Base-by-base conservation (phyloP, 2,329 filamentous ascomycete genomes). In the Basipetospora chlamydospora region DNA sequence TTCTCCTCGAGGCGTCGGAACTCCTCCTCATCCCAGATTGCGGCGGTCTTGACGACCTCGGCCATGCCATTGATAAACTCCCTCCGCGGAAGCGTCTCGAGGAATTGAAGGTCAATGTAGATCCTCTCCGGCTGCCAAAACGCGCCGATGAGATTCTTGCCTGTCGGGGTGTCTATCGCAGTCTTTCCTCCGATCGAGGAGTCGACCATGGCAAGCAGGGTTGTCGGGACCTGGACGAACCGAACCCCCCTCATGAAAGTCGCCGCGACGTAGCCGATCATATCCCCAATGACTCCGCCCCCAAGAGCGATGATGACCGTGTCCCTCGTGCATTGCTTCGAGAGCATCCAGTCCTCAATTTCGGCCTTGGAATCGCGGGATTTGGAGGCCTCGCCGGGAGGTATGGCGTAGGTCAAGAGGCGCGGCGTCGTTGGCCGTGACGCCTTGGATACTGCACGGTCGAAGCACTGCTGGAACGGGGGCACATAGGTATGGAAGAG, bases 1-100 rank as follows among this genome's bases (percentile, higher is more conserved):
- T 90, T 84, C 46, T 80, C 67, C 54, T 98, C 90, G 13, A 98
- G 66, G 10, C 80, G 63, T 29, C 78, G 70, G 53, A 98, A 98
- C 51, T 95, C 88, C 8, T 67, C 60, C 57, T 92, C 85, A 49
- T 93, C 76, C 74, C 88, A 95, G 48, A 98, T 96, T 37, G 90
- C 90, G 3, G 90, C 90, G 3, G 90, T 98, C 71, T 95, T 95
- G 55, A 95, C 72, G 21, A 98, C 88, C 62, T 98, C 90, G 18
- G 88, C 90, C 88, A 98, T 95, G 42, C 90, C 90, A 55, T 98
- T 98, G 59, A 95, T 86, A 52, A 98, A 88, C 59, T 98, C 88
- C 46, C 90, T 72, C 44, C 80, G 77, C 1, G 88, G 87, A 15
- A 98, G 66, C 1, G 86, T 93, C 53, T 93, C 84, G 38, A 98